phyloP scores from a whole-genome alignment of 139 green algal species.

The Nannochloris sp. region DNA sequence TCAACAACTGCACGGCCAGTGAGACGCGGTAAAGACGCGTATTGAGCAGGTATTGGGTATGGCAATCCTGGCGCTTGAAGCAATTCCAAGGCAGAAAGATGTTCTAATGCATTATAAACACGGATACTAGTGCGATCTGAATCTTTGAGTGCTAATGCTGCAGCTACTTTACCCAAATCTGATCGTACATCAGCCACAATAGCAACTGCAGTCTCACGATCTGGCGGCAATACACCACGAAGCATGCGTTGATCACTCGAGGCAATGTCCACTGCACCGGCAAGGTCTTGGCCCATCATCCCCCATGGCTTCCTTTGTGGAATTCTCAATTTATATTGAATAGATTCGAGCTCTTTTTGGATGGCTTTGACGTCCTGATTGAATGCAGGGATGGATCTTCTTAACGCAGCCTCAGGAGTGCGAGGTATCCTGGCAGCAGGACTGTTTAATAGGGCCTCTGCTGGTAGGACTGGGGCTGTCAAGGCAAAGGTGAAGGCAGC shows the following conservation, averaged over 20 bases:
- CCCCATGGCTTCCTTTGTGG: constrained; percentile 74
- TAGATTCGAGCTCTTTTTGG: constrained; percentile 45
- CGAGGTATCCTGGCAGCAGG: constrained; percentile 61
- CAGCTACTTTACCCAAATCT: constrained; percentile 17
- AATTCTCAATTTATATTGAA: constrained; percentile 74
- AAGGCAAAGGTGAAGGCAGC: constrained; percentile 10
- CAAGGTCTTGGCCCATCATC: constrained; percentile 55
- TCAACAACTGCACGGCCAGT: constrained; percentile 37
- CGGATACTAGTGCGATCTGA: constrained; percentile 26
- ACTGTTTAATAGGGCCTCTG: constrained; percentile 55
- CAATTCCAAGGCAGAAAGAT: constrained; percentile 65
- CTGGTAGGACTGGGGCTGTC: constrained; percentile 9
- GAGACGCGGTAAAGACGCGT: constrained; percentile 39
- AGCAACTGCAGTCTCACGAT: constrained; percentile 1
- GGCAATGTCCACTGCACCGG: constrained; percentile 13
- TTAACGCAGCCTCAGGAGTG: constrained; percentile 53
- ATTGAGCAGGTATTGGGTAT: constrained; percentile 47
- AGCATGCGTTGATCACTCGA: constrained; percentile 15
- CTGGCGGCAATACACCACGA: constrained; percentile 24
- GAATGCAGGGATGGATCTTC: constrained; percentile 68
- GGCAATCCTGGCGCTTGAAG: constrained; percentile 65
- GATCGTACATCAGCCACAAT: constrained; percentile 17
- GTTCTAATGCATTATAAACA: constrained; percentile 40
- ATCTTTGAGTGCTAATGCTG: constrained; percentile 30
- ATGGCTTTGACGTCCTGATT: constrained; percentile 55